Conservation (phyloP, 352 stramenopile genomes). For the Globisporangium splendens region DNA sequence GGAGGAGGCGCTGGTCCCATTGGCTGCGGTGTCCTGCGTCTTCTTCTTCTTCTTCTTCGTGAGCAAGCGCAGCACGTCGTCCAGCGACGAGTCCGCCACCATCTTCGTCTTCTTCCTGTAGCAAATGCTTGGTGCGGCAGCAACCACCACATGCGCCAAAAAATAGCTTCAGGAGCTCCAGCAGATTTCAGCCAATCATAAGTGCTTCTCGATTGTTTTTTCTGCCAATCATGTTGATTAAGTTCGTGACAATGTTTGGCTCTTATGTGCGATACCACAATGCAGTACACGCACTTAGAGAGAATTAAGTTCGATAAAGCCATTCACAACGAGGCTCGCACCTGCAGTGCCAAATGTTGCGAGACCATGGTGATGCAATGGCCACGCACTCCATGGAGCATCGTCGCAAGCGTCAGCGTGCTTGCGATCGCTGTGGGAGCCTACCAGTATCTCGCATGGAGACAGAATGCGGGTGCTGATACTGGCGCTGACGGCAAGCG, state of each 20-base stretch:
- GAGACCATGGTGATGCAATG: slow-evolving; percentile 4
- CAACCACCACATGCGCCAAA: slow-evolving; percentile 3
- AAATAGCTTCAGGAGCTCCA: slow-evolving; percentile 4
- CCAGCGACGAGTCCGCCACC: background rate
- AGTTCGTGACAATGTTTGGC: too few relatives aligned
- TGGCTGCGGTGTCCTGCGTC: background rate
- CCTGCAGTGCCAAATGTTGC: too few relatives aligned
- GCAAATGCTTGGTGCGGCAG: background rate
- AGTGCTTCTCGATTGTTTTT: background rate
- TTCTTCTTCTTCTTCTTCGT: slow-evolving; percentile 10
- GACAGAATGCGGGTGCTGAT: background rate
- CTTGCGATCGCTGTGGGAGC: background rate
- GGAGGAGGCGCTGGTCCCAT: background rate
- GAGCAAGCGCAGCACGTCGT: slow-evolving; percentile 3
- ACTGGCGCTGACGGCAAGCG: background rate
- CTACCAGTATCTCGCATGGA: background rate
- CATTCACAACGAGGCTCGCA: too few relatives aligned
- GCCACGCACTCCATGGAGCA: background rate
- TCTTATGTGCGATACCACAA: too few relatives aligned
- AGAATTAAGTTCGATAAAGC: too few relatives aligned
- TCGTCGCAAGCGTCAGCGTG: background rate
- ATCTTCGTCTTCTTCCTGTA: background rate
- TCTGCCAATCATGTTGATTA: background rate
- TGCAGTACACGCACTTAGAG: too few relatives aligned
- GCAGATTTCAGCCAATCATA: slow-evolving; percentile 1